Conservation (phyloP, 306 rosid species). For the Cucurbita pepo region DNA sequence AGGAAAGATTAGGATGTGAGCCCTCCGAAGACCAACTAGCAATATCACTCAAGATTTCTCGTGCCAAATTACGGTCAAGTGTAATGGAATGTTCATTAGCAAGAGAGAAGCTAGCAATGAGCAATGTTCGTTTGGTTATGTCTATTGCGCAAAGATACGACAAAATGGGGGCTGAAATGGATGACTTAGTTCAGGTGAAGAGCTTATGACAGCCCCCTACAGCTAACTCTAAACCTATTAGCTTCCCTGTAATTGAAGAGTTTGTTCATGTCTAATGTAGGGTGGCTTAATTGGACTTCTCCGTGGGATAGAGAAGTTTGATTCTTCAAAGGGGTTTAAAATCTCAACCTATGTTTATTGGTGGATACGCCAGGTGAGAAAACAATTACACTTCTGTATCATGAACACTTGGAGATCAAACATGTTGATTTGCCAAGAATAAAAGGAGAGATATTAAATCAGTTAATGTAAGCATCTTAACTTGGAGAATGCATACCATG, state of each 20-base stretch:
- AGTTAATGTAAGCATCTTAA: background rate
- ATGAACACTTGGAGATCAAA: background rate
- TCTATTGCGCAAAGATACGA: conserved; percentile 94
- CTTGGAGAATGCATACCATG: background rate
- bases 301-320: conserved; percentile 91
- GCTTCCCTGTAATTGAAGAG: background rate
- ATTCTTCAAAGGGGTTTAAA: conserved; percentile 84
- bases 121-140: conserved; percentile 87
- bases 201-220: background rate
- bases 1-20: conserved; percentile 69
- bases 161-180: conserved; percentile 83
- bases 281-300: conserved; percentile 94
- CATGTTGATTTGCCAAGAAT: background rate
- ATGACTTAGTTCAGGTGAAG: conserved; percentile 85
- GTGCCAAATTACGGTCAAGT: conserved; percentile 42
- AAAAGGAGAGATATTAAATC: background rate
- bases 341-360: conserved; percentile 95
- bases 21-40: conserved; percentile 86
- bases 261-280: conserved; percentile 23
- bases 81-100: conserved; percentile 65
- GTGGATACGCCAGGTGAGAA: conserved; percentile 94
- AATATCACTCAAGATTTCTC: conserved; percentile 56
- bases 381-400: too few species aligned
- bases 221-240: background rate
- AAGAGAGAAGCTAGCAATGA: conserved; percentile 83